Conservation (phyloP, 495 filamentous ascomycete genomes). For the Hypoxylon intermedium region DNA sequence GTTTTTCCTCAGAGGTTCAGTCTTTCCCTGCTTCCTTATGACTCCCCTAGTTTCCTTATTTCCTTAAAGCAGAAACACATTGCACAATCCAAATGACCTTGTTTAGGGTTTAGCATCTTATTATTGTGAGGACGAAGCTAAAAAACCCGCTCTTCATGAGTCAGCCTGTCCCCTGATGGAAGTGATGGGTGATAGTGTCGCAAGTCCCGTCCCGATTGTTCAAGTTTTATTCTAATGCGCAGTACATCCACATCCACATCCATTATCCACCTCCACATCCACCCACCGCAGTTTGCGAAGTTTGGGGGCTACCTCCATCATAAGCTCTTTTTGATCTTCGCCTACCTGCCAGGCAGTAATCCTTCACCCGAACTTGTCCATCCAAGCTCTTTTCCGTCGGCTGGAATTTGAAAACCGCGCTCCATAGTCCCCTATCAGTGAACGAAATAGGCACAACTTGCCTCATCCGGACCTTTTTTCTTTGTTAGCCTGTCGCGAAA, state of each 20-base stretch:
- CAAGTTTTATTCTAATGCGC: not conserved
- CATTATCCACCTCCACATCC: not conserved
- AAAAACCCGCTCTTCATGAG: constrained; percentile 9
- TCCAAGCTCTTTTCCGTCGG: not conserved
- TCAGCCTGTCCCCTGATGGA: constrained; percentile 1
- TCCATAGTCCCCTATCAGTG: not conserved
- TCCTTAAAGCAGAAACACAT: not conserved
- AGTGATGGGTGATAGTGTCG: constrained; percentile 21
- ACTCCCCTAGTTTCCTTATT: constrained; percentile 4
- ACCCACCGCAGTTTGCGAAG: not conserved
- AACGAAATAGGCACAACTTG: not conserved
- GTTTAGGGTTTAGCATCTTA: not conserved
- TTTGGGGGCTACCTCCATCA: constrained; percentile 11
- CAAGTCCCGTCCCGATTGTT: constrained; percentile 17
- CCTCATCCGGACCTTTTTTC: not conserved
- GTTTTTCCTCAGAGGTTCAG: not conserved
- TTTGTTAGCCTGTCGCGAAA: constrained; percentile 4
- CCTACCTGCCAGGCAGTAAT: constrained; percentile 2
- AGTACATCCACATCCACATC: not conserved
- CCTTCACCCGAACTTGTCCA: constrained; percentile 1
- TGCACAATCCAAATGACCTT: constrained; percentile 2
- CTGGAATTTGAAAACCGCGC: not conserved
- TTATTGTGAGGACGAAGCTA: not conserved
- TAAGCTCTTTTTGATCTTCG: constrained; percentile 10
- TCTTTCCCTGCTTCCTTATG: constrained; percentile 1